Percentiles rank a stretch among this genome's conserved stretches.
Evolutionary conservation across 768 basidiomycete species (phyloP).

Genomic region (Gloeostereum incarnatum): DNA sequence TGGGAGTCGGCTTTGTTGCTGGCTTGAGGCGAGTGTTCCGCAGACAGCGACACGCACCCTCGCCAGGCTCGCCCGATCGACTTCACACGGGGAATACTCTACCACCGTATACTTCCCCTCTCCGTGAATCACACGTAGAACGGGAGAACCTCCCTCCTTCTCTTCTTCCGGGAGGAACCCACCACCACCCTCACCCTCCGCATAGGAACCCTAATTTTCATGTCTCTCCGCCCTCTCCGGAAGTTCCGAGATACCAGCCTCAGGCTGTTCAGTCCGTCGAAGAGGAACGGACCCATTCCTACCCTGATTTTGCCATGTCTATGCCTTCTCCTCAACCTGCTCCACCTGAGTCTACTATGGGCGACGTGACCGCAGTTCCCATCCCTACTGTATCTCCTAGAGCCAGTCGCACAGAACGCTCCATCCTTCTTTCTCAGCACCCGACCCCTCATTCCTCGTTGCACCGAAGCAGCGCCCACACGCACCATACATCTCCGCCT

Average conservation of each 20-base stretch:
- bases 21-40: conserved; percentile 8
- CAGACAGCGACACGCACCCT: conserved; percentile 4
- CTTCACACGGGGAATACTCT: conserved; percentile 10
- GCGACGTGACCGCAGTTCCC: neutral
- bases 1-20: conserved; percentile 11
- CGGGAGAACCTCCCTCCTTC: neutral
- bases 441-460: conserved; percentile 1
- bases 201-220: neutral
- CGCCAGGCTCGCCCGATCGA: conserved; percentile 8
- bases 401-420: conserved; percentile 1
- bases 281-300: neutral
- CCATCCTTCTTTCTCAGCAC: neutral
- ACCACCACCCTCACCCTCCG: too few species aligned
- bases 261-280: too few species aligned
- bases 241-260: neutral
- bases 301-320: neutral
- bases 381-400: neutral
- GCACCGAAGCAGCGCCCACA: conserved; percentile 7
- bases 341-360: neutral
- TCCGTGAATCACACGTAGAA: neutral
- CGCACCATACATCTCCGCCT: conserved; percentile 7
- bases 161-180: neutral
- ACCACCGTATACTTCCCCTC: conserved; percentile 9
- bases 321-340: neutral
- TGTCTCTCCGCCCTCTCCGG: conserved; percentile 1